Percentiles rank a stretch among this genome's conserved stretches.
Conservation (phyloP, 176 grass and related monocot species). For the Rhynchospora breviuscula region DNA sequence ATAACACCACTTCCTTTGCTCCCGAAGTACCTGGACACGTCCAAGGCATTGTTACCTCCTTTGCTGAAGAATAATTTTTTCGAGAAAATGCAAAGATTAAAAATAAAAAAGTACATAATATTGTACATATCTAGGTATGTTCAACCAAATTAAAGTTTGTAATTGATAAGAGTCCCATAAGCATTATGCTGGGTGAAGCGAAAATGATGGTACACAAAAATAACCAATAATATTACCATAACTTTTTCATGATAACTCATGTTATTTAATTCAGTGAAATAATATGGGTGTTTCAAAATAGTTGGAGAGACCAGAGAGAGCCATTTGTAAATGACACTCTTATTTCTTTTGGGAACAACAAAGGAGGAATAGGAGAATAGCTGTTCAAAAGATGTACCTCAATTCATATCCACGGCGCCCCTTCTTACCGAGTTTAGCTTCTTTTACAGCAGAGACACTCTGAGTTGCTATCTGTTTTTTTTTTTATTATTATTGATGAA, state of each 20-base stretch:
- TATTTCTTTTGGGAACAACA: background rate
- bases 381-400: conserved; percentile 5
- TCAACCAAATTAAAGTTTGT: background rate
- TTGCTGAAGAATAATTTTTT: conserved; percentile 41
- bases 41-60: conserved; percentile 69
- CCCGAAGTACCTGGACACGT: conserved; percentile 83
- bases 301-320: background rate
- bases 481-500: background rate
- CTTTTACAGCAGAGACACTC: conserved; percentile 78
- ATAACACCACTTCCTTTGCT: conserved; percentile 86
- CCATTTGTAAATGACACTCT: no score
- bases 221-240: background rate
- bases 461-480: conserved; percentile 70
- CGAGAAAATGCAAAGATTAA: conserved; percentile 7
- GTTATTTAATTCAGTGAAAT: background rate
- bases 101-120: background rate
- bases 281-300: background rate
- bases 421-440: conserved; percentile 82
- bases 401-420: conserved; percentile 45
- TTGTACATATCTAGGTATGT: background rate
- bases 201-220: background rate
- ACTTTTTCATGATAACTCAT: background rate
- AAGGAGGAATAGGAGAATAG: background rate
- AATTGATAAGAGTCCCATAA: background rate
- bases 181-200: background rate